phyloP scores from a whole-genome alignment of 768 basidiomycete species.

The Leccinum imitatum region DNA sequence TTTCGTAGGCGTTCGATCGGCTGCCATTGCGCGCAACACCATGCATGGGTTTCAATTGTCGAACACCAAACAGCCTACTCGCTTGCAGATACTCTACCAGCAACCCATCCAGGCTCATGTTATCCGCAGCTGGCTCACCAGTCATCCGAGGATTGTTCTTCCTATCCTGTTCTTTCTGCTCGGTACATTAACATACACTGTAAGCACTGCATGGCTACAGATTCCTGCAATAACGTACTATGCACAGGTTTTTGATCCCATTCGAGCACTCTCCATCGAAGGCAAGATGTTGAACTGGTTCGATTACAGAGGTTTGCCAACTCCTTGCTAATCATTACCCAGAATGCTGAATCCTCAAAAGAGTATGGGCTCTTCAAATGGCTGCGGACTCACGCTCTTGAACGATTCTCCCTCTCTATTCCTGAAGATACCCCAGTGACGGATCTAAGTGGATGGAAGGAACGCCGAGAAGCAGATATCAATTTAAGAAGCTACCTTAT shows the following conservation, averaged over 20 bases:
- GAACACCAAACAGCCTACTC: conserved; percentile 34
- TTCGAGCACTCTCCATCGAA: conserved; percentile 81
- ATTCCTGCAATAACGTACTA: neutral
- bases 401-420: conserved; percentile 39
- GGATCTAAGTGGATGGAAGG: conserved; percentile 70
- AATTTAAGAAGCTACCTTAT: conserved; percentile 68
- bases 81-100: conserved; percentile 58
- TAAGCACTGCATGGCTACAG: conserved; percentile 35
- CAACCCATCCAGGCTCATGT: conserved; percentile 63
- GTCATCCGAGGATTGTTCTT: conserved; percentile 83
- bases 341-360: conserved; percentile 32
- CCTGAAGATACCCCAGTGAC: conserved; percentile 16
- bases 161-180: conserved; percentile 83
- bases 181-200: conserved; percentile 88
- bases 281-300: conserved; percentile 84
- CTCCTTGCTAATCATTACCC: neutral
- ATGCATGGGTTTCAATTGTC: conserved; percentile 57
- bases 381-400: conserved; percentile 62
- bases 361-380: conserved; percentile 76
- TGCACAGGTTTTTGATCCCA: conserved; percentile 84
- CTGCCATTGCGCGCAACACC: conserved; percentile 81
- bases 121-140: conserved; percentile 76
- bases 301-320: conserved; percentile 61
- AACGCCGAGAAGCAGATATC: conserved; percentile 74
- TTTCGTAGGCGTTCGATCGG: conserved; percentile 63